These are phyloP conservation scores for Neonectria punicea DNA, from an alignment of 2,329 filamentous ascomycete species.

Conservation along the genomic window DNA sequence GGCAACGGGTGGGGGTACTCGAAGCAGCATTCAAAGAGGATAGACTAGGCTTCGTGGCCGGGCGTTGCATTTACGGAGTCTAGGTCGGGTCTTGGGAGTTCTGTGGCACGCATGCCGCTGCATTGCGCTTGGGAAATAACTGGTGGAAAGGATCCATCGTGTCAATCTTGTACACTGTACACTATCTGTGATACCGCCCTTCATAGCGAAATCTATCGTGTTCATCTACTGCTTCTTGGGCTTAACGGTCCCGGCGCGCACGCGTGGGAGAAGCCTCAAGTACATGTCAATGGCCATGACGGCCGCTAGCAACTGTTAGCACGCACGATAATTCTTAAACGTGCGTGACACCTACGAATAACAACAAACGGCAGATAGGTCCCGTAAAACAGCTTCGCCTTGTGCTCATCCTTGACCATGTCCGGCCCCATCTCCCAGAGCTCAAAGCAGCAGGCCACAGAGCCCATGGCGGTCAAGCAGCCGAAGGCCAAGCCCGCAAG, in stretches of 20 bases:
- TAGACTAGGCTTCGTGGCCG: conserved; percentile 50
- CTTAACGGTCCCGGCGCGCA: conserved; percentile 45
- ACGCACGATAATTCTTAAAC: neutral
- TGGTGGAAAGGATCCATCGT: conserved; percentile 12
- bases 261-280: conserved; percentile 57
- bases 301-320: conserved; percentile 52
- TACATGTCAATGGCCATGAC: conserved; percentile 67
- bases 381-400: conserved; percentile 58
- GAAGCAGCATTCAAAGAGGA: conserved; percentile 59
- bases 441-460: conserved; percentile 62
- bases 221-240: conserved; percentile 51
- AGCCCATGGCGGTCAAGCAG: conserved; percentile 62
- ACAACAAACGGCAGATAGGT: conserved; percentile 63
- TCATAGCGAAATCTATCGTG: neutral
- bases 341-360: conserved; percentile 57
- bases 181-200: conserved; percentile 1
- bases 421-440: conserved; percentile 59
- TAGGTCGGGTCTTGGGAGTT: conserved; percentile 27
- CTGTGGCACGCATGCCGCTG: conserved; percentile 22
- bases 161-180: conserved; percentile 26
- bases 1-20: conserved; percentile 68
- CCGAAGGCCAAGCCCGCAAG: conserved; percentile 63
- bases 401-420: conserved; percentile 56
- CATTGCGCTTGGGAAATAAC: conserved; percentile 30
- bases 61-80: conserved; percentile 40